Evolutionary conservation across 2,329 filamentous ascomycete genomes (phyloP).

Genomic region (Bipolaris gigantea): DNA sequence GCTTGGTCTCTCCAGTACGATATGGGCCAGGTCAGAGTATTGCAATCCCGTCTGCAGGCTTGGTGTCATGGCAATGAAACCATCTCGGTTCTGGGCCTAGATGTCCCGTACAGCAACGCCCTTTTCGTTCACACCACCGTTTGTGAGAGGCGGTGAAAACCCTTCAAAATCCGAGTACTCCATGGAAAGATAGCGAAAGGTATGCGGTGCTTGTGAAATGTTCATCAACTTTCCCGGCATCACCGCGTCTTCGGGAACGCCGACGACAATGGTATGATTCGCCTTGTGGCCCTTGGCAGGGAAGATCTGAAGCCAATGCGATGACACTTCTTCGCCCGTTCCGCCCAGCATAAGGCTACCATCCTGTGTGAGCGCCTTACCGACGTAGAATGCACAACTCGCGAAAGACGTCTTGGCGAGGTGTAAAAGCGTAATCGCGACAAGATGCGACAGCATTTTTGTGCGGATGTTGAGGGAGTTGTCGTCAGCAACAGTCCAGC

Average conservation of each 20-base stretch:
- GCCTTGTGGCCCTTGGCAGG: slow-evolving; percentile 46
- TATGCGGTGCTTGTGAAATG: slow-evolving; percentile 40
- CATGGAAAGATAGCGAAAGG: slow-evolving; percentile 44
- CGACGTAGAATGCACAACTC: slow-evolving; percentile 55
- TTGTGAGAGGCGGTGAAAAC: slow-evolving; percentile 50
- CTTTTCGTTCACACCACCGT: slow-evolving; percentile 50
- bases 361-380: slow-evolving; percentile 50
- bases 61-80: slow-evolving; percentile 48
- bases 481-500: background rate
- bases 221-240: slow-evolving; percentile 42
- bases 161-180: slow-evolving; percentile 48
- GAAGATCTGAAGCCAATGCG: slow-evolving; percentile 53
- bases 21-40: slow-evolving; percentile 48
- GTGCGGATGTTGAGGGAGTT: background rate
- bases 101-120: slow-evolving; percentile 49
- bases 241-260: slow-evolving; percentile 47
- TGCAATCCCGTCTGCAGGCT: slow-evolving; percentile 48
- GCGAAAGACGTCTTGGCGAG: slow-evolving; percentile 26
- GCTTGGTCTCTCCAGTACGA: slow-evolving; percentile 45
- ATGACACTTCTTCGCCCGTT: slow-evolving; percentile 53
- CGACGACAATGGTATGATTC: slow-evolving; percentile 49
- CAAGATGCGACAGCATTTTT: slow-evolving; percentile 9
- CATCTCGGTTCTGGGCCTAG: slow-evolving; percentile 47
- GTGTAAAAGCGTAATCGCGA: slow-evolving; percentile 10
- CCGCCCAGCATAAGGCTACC: slow-evolving; percentile 51